phyloP scores from a whole-genome alignment of 805 yeast genomes.

The Tetrapisispora arboricola region DNA sequence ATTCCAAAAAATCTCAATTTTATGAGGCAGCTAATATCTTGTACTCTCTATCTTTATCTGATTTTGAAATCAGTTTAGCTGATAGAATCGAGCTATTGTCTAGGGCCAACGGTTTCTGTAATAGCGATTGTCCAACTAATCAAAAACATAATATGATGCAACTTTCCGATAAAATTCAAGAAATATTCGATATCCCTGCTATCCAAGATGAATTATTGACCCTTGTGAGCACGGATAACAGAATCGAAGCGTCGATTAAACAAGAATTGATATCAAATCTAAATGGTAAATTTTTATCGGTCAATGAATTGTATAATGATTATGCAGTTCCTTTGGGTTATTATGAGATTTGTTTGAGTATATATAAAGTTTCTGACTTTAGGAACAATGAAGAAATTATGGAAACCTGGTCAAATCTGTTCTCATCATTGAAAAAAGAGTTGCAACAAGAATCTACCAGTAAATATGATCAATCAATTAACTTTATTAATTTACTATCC shows the following conservation, averaged over 20 bases:
- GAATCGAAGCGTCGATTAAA: slow-evolving; percentile 38
- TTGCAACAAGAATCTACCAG: slow-evolving; percentile 13
- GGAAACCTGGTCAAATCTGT: slow-evolving; percentile 67
- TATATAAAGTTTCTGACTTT: slow-evolving; percentile 77
- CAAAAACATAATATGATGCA: slow-evolving; percentile 68
- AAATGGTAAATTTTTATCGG: slow-evolving; percentile 53
- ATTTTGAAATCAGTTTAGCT: slow-evolving; percentile 53
- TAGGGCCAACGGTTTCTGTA: slow-evolving; percentile 87
- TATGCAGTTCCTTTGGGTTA: slow-evolving; percentile 84
- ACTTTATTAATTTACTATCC: slow-evolving; percentile 31
- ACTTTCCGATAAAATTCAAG: slow-evolving; percentile 59
- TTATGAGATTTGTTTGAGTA: slow-evolving; percentile 65
- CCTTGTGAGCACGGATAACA: slow-evolving; percentile 40
- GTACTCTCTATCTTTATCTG: slow-evolving; percentile 62
- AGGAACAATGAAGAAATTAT: slow-evolving; percentile 75
- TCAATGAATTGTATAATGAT: slow-evolving; percentile 74
- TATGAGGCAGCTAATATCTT: slow-evolving; percentile 78
- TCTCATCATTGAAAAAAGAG: slow-evolving; percentile 39
- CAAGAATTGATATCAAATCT: slow-evolving; percentile 43
- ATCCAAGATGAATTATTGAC: slow-evolving; percentile 50
- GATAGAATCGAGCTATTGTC: slow-evolving; percentile 82
- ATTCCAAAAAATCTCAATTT: slow-evolving; percentile 70
- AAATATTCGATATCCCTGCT: slow-evolving; percentile 75
- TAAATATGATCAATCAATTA: slow-evolving; percentile 23
- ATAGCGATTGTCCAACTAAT: slow-evolving; percentile 68